These are phyloP conservation scores for Sporormia fimetaria DNA, from an alignment of 495 filamentous ascomycete genomes.

Conservation along the genomic window DNA sequence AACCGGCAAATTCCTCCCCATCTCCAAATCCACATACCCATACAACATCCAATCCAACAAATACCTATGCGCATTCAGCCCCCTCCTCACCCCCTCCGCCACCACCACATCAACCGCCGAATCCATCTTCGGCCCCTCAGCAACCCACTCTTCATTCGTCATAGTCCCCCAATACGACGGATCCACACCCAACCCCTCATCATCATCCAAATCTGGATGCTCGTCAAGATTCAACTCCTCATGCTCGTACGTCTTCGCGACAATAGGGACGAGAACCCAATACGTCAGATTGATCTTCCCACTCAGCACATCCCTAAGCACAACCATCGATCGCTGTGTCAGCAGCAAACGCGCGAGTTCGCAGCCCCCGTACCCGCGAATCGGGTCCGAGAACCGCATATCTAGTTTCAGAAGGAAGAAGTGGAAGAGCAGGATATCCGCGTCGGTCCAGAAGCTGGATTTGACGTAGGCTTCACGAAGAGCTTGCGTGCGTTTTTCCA, in stretches of 20 bases:
- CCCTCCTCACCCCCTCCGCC: constrained; percentile 38
- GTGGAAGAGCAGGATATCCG: constrained; percentile 43
- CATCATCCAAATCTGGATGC: constrained; percentile 3
- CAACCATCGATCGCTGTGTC: constrained; percentile 43
- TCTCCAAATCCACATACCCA: constrained; percentile 41
- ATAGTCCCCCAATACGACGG: constrained; percentile 29
- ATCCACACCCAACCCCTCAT: not conserved
- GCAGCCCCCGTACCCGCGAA: constrained; percentile 32
- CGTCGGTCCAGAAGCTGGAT: constrained; percentile 40
- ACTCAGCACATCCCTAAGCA: constrained; percentile 41
- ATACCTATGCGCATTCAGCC: constrained; percentile 34
- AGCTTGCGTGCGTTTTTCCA: constrained; percentile 46
- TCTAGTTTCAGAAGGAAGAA: constrained; percentile 53
- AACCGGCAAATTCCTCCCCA: constrained; percentile 29
- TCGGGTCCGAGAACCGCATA: constrained; percentile 45
- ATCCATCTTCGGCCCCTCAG: constrained; percentile 31
- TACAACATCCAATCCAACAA: constrained; percentile 39
- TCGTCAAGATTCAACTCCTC: not conserved
- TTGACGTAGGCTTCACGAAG: constrained; percentile 41
- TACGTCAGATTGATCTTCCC: constrained; percentile 28
- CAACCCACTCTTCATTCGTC: constrained; percentile 40
- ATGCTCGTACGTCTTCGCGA: no score
- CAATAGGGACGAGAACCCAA: no score
- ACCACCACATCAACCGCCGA: constrained; percentile 47
- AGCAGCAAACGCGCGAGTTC: constrained; percentile 44